A percentile compares a stretch with the other conserved stretches of the same genome.
Evolutionary conservation across 2,329 filamentous ascomycete genomes (phyloP).

Genomic region (Sarocladium strictum): DNA sequence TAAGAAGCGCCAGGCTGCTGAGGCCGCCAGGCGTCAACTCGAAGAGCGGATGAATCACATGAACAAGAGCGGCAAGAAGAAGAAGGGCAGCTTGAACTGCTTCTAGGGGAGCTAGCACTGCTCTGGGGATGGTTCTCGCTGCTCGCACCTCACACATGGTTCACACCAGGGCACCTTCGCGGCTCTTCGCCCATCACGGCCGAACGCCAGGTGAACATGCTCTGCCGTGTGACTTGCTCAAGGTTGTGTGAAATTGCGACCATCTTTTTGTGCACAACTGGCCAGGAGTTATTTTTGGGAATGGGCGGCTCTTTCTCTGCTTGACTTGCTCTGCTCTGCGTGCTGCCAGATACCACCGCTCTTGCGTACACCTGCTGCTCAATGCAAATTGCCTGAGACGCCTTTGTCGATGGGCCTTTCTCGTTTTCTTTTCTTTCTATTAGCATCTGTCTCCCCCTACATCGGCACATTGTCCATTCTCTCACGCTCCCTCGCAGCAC

Average conservation of each 20-base stretch:
- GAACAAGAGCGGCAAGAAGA: slow-evolving; percentile 83
- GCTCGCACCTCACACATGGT: slow-evolving; percentile 3
- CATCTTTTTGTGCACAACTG: slow-evolving; percentile 14
- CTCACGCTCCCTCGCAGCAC: background rate
- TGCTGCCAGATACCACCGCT: slow-evolving; percentile 15
- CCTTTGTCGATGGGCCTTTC: background rate
- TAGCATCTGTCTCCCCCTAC: background rate
- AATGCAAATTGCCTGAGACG: slow-evolving; percentile 11
- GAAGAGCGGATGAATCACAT: slow-evolving; percentile 93
- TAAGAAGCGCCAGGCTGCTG: slow-evolving; percentile 83
- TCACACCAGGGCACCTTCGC: background rate
- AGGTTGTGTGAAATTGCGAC: background rate
- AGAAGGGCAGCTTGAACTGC: slow-evolving; percentile 88
- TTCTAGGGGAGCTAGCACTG: slow-evolving; percentile 56
- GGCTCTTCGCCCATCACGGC: background rate
- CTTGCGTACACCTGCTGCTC: slow-evolving; percentile 9
- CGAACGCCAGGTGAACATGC: background rate
- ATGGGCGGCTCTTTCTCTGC: slow-evolving; percentile 15
- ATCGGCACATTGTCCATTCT: background rate
- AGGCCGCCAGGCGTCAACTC: slow-evolving; percentile 79
- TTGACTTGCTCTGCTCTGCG: slow-evolving; percentile 13
- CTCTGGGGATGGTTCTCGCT: background rate
- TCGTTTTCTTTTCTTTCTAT: background rate
- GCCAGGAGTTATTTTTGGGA: slow-evolving; percentile 23
- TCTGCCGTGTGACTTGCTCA: background rate